Percentiles rank a stretch among this genome's conserved stretches.
These are phyloP conservation scores for Tetrastigma voinierianum DNA, from an alignment of 164 flowering plant species.

Conservation along the genomic window DNA sequence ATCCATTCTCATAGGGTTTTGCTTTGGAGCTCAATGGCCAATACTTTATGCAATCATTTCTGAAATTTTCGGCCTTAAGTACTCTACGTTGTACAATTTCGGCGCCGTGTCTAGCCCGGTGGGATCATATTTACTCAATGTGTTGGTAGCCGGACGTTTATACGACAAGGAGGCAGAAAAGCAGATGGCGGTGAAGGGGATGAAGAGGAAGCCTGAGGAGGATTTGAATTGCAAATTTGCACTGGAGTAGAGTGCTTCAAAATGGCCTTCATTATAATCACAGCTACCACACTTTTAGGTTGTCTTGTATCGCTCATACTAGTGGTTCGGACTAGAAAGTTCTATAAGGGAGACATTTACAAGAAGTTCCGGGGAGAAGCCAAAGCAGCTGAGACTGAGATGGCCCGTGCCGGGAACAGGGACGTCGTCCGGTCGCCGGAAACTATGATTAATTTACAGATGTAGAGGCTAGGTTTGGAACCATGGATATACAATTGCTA, in stretches of 20 bases:
- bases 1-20: constrained; percentile 45
- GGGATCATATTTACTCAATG: constrained; percentile 39
- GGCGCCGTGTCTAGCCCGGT: constrained; percentile 47
- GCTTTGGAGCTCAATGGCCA: constrained; percentile 62
- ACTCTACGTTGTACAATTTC: constrained; percentile 41
- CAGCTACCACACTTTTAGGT: constrained; percentile 33
- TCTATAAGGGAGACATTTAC: constrained; percentile 44
- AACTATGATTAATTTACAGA: constrained; percentile 1
- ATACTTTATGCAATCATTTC: constrained; percentile 47
- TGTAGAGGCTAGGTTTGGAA: too few relatives aligned
- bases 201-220: constrained; percentile 22
- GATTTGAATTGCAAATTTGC: constrained; percentile 33
- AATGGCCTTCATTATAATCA: constrained; percentile 36
- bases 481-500: too few relatives aligned
- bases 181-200: constrained; percentile 29
- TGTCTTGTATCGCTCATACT: constrained; percentile 26
- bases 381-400: constrained; percentile 16
- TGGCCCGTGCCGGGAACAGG: too few relatives aligned
- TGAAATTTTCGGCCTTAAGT: constrained; percentile 46
- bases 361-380: constrained; percentile 40
- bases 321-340: constrained; percentile 41
- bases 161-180: constrained; percentile 43
- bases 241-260: constrained; percentile 34
- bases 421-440: too few relatives aligned
- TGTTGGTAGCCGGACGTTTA: constrained; percentile 35